Conservation (phyloP, 176 grass and related monocot species). For the Tillandsia leiboldiana region DNA sequence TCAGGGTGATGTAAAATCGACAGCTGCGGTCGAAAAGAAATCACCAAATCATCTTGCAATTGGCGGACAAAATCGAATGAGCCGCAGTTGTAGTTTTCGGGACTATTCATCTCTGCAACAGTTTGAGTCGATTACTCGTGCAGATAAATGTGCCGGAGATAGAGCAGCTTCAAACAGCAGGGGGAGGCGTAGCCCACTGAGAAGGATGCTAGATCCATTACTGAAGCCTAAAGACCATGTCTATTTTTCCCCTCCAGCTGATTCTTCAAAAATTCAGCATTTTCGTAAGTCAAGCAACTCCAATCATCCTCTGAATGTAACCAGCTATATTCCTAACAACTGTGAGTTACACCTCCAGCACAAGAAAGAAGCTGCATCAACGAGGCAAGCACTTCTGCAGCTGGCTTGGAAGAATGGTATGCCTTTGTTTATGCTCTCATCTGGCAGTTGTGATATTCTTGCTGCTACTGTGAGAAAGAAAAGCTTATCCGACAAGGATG, state of each 20-base stretch:
- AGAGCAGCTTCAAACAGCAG: slow-evolving; percentile 43
- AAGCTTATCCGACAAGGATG: slow-evolving; percentile 27
- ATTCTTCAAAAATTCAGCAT: slow-evolving; percentile 30
- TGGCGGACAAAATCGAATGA: slow-evolving; percentile 35
- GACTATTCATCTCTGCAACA: slow-evolving; percentile 26
- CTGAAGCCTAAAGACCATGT: slow-evolving; percentile 49
- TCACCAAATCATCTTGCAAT: slow-evolving; percentile 17
- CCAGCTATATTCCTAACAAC: slow-evolving; percentile 22
- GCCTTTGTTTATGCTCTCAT: slow-evolving; percentile 89
- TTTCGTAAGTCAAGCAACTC: slow-evolving; percentile 27
- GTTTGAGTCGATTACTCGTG: slow-evolving; percentile 13
- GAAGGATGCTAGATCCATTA: slow-evolving; percentile 88
- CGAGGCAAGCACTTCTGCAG: slow-evolving; percentile 72
- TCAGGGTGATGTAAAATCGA: slow-evolving; percentile 26
- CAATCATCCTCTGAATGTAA: slow-evolving; percentile 26
- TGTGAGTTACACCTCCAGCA: slow-evolving; percentile 32
- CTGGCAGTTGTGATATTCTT: slow-evolving; percentile 62
- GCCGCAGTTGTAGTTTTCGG: slow-evolving; percentile 55
- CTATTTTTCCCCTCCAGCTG: slow-evolving; percentile 27
- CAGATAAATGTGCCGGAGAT: slow-evolving; percentile 39
- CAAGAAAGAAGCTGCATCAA: slow-evolving; percentile 33
- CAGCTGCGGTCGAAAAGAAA: slow-evolving; percentile 19
- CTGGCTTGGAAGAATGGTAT: slow-evolving; percentile 75
- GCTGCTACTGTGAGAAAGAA: slow-evolving; percentile 59
- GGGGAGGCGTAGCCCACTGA: slow-evolving; percentile 70